Base-by-base conservation (phyloP, 768 basidiomycete species). In the Megacollybia marginata region DNA sequence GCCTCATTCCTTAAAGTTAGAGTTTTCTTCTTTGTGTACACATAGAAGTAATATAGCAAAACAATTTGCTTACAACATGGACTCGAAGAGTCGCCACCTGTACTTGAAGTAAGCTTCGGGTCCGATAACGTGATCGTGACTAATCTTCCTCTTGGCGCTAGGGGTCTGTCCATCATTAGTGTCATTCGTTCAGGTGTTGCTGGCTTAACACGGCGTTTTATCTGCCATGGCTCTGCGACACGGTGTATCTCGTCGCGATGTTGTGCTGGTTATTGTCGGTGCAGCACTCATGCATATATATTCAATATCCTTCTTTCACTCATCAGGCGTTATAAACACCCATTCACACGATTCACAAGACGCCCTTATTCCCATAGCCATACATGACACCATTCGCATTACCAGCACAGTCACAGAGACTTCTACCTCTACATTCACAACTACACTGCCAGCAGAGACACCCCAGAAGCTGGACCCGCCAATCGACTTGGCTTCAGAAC, bases 261-360 rank as follows among this genome's bases (percentile, higher is more conserved):
- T 73, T 16, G 54, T 83, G 49, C 75, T 85, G 52, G 62, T 84
- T 49, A 68, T 82, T 40, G 52, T 82, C 12, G 83, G 83, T 18
- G 82, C 80, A 1, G 65, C 72, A 15, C 66, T 67, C 18, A 79
- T 78, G 73, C 77, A 83, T 53, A 49, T 83, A 33, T 72, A 76
- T 65, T 64, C 73, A 15, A 51, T 73, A 2, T 54, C 80, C 38
- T 63, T 72, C 54, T 47, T 64, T 44, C 38, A 60, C 13, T 64
- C 69, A 46, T 61, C 59, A 11, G 64, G 68, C 13, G 54, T 66
- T 34, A 65, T 67, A 45, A 64, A 65, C 50, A 55, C 59, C 18
- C 57, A 62, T 34, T n/a, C 45, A 4, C 49, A 45, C 49, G 49
- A 50, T 15, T 28, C 23, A 6, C 23, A 28, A 28, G 23, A 28